Evolutionary conservation across 176 grass and related monocot genomes (phyloP).

Genomic region (Paspalum vaginatum): DNA sequence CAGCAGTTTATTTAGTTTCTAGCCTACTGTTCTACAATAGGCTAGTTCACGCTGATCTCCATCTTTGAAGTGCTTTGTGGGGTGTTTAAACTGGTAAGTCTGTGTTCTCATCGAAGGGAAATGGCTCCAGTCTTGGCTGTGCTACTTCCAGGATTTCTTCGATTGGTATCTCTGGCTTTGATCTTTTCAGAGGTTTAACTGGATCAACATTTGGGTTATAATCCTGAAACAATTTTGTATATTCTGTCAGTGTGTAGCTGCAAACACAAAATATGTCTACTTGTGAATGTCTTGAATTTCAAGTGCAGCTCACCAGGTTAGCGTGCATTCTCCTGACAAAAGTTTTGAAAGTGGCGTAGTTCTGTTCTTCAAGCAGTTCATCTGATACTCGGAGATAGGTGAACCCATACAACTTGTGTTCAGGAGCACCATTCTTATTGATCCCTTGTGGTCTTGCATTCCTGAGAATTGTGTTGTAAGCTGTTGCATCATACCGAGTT

Average conservation of each 20-base stretch:
- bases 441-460: slow-evolving; percentile 74
- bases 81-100: slow-evolving; percentile 56
- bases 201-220: slow-evolving; percentile 50
- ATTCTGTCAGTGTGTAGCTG: not conserved
- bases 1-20: slow-evolving; percentile 41
- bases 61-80: slow-evolving; percentile 24
- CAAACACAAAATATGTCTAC: not conserved
- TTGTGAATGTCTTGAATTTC: slow-evolving; percentile 3
- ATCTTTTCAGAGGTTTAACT: slow-evolving; percentile 56
- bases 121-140: slow-evolving; percentile 57
- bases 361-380: slow-evolving; percentile 61
- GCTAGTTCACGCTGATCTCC: slow-evolving; percentile 1
- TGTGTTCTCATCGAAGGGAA: slow-evolving; percentile 53
- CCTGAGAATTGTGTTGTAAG: slow-evolving; percentile 83
- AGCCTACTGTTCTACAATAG: slow-evolving; percentile 14
- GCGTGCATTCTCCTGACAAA: slow-evolving; percentile 96
- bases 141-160: slow-evolving; percentile 53
- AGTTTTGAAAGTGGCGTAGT: slow-evolving; percentile 71
- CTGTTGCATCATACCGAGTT: slow-evolving; percentile 67
- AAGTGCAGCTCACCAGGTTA: slow-evolving; percentile 60
- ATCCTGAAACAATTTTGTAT: slow-evolving; percentile 41
- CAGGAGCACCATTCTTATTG: slow-evolving; percentile 54
- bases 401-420: slow-evolving; percentile 65
- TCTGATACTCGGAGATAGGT: slow-evolving; percentile 83
- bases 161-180: slow-evolving; percentile 54